Evolutionary conservation across 805 yeast species (phyloP).

Genomic region (Priceomyces carsonii): DNA sequence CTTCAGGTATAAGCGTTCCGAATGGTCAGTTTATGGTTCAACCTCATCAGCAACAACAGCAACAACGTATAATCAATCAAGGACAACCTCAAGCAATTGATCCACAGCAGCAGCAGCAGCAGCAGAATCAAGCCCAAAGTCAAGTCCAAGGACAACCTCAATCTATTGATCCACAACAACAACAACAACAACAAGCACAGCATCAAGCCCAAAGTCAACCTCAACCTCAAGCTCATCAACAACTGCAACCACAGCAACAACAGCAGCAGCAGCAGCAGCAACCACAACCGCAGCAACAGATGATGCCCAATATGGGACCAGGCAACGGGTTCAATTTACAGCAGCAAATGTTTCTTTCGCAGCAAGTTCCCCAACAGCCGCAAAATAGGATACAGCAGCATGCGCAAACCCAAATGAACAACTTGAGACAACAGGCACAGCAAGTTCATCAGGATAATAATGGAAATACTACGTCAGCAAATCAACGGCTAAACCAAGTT

Average conservation of each 20-base stretch:
- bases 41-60: conserved; percentile 16
- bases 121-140: conserved; percentile 10
- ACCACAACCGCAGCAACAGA: conserved; percentile 15
- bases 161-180: conserved; percentile 29
- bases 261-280: conserved; percentile 18
- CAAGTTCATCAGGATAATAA: conserved; percentile 18
- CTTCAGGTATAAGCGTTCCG: conserved; percentile 19
- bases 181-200: conserved; percentile 22
- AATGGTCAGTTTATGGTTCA: conserved; percentile 16
- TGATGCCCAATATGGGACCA: conserved; percentile 17
- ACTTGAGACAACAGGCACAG: conserved; percentile 44
- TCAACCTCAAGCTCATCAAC: conserved; percentile 9
- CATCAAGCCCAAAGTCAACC: conserved; percentile 19
- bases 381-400: conserved; percentile 42
- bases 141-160: conserved; percentile 12
- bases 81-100: conserved; percentile 6
- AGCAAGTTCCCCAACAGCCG: conserved; percentile 18
- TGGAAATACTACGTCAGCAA: conserved; percentile 19
- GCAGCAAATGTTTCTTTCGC: conserved; percentile 32
- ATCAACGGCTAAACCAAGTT: conserved; percentile 14
- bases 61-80: conserved; percentile 9
- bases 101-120: conserved; percentile 13
- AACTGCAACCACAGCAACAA: conserved; percentile 24
- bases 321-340: conserved; percentile 19
- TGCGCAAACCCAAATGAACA: conserved; percentile 53